A percentile compares a stretch with the other conserved stretches of the same genome.
phyloP scores from a whole-genome alignment of 805 yeast genomes.

The Barnettozyma wickerhamii region DNA sequence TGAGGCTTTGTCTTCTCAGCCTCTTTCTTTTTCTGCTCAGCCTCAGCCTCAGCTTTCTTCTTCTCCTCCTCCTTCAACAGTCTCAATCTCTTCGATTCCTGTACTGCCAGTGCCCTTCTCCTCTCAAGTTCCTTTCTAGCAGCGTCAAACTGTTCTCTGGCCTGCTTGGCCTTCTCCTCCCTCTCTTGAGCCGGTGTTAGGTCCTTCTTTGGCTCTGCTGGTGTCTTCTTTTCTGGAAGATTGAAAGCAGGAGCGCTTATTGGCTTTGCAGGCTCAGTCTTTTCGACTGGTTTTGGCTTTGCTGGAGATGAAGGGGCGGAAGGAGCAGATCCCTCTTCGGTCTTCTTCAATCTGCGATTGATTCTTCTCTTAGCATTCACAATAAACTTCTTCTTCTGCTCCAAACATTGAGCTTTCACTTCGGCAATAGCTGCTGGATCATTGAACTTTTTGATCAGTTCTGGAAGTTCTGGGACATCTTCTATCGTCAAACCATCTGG shows the following conservation, averaged over 20 bases:
- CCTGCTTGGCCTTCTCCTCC: not conserved
- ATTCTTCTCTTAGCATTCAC: conserved; percentile 4
- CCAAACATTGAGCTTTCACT: not conserved
- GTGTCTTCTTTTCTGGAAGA: not conserved
- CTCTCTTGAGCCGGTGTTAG: not conserved
- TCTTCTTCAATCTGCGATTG: not conserved
- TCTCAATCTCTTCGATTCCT: not conserved
- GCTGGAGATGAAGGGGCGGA: not conserved
- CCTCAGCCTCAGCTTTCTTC: not conserved
- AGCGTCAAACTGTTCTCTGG: conserved; percentile 3
- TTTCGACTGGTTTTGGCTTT: no score
- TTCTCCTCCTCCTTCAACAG: not conserved
- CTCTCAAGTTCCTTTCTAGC: conserved; percentile 8
- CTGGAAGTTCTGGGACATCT: conserved; percentile 1
- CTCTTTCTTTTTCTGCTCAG: not conserved
- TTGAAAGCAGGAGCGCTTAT: no score
- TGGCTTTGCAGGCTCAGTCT: no score
- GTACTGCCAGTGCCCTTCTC: not conserved
- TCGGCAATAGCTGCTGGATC: not conserved
- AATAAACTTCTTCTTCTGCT: conserved; percentile 1
- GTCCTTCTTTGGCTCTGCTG: not conserved
- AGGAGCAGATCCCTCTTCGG: not conserved
- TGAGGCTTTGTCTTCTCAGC: not conserved
- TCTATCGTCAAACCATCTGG: conserved; percentile 3
- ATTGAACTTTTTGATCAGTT: not conserved